Evolutionary conservation across 1,284 basidiomycete genomes (phyloP), one percentile per base, ranked within the genome.

Genomic region (Exobasidium rhododendri): DNA sequence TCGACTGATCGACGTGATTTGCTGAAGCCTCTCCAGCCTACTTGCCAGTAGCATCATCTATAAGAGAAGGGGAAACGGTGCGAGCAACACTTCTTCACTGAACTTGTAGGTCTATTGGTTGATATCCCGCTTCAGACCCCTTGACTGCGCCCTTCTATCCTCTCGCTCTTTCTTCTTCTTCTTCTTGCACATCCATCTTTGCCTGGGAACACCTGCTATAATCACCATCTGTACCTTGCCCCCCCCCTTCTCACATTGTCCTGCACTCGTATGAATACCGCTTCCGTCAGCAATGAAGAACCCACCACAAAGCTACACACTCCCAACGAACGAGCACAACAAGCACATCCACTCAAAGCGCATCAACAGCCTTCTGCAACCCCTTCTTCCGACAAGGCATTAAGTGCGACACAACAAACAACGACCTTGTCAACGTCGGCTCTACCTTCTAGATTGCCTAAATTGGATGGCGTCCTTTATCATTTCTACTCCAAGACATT

Each of bases 401-500:
- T 31, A 50, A 17, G 24, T 50, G 7, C 47, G n/a, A n/a, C 30
- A 10, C 7, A 10, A 31, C 47, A 17, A 26, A 10, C 47, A 26
- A 26, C 7, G 7, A 26, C 47, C 7, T 7, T n/a, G 7, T 26
- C 47, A 32, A 35, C 52, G 6, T 17, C 22, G 6, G 6, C 52
- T 10, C 10, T 54, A 7, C n/a, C 14, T 26, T 58, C 59, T 17
- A 49, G 47, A 35, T 54, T 28, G 31, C 30, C 65, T 40, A 70
- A 75, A 58, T 60, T 71, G 32, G 66, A 65, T 35, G 68, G 67
- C 20, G 67, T 72, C 57, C 55, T 63, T 30, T 71, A 78, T 66
- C 80, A 81, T 62, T 80, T 81, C 60, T 81, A 77, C 67, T 58
- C 72, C 52, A 81, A 81, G 66, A 77, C 80, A 0, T 68, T 72